Base-by-base conservation (phyloP, 345 rosid genomes). In the Hypericum perforatum region DNA sequence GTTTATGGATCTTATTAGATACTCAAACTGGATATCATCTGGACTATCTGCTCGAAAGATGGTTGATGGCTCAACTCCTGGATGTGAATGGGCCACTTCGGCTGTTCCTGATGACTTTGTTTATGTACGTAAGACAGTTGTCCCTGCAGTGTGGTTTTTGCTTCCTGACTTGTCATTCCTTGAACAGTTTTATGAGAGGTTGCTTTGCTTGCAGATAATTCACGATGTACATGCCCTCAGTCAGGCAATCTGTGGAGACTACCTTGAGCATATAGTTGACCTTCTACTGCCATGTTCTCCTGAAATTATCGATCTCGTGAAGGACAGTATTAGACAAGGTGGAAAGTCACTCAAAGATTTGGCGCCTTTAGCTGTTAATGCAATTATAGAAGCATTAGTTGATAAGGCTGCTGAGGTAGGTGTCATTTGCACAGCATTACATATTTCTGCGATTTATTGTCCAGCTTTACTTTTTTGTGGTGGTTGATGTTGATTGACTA, bases 391-490 rank as follows among this genome's bases (percentile, higher is more conserved):
- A 46, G 75, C 81, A 37, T 68, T 92, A 16, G 91, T 86, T 50
- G 89, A 89, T 43, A 86, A 79, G 71, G 81, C 97, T 62, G 89
- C 82, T 59, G 97, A 85, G 95, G 98, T 92, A 73, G 72, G 64
- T 59, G 42, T 55, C 63, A 54, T 43, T 29, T 3, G 8, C 6
- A 14, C 1, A 46, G 50, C 22, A 9, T 4, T n/a, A 14, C 9
- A 14, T 10, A 8, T 43, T 56, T 29, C 41, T 37, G 37, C 12
- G 37, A 36, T 9, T n/a, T 37, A 45, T 32, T 36, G 43, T 16
- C 56, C 7, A 11, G 10, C 8, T 41, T 45, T 7, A 9, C 12
- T 54, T 52, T 49, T 15, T 36, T 10, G 52, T 52, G 52, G 40
- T 60, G 6, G 58, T 45, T 32, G 6, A 37, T 41, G 48, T 9